Percentiles rank a stretch among this genome's conserved stretches.
phyloP scores from a whole-genome alignment of 2,329 filamentous ascomycete species.

The Metarhizium humberi region DNA sequence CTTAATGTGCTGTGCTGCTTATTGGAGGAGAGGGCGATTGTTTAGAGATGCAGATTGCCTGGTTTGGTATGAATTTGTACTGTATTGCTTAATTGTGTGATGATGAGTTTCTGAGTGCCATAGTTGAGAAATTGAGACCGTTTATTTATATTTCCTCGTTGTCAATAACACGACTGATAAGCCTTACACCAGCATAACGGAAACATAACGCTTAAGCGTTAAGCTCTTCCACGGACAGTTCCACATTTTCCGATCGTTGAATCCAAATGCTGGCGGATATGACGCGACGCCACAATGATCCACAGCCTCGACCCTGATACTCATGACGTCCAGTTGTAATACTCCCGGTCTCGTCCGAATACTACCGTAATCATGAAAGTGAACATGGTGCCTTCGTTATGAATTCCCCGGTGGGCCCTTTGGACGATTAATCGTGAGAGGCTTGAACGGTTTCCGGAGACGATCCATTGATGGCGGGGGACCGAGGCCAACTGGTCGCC shows the following conservation, averaged over 20 bases:
- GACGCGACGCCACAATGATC: not conserved
- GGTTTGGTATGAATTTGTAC: not conserved
- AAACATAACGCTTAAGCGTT: constrained; percentile 16
- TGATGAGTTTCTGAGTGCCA: not conserved
- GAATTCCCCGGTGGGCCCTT: constrained; percentile 11
- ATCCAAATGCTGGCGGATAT: not conserved
- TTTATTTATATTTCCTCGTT: constrained; percentile 1
- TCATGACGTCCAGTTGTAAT: not conserved
- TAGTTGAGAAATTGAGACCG: not conserved
- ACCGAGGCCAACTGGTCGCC: constrained; percentile 35
- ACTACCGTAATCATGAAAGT: not conserved
- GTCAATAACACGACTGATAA: not conserved
- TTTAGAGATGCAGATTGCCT: not conserved
- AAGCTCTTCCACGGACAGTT: constrained; percentile 4
- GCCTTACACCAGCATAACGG: not conserved
- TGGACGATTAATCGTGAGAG: constrained; percentile 41
- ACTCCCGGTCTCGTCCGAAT: not conserved
- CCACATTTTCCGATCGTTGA: not conserved
- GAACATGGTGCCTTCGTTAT: not conserved
- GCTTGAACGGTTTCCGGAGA: constrained; percentile 47
- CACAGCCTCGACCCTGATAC: not conserved
- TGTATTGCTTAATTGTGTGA: not conserved
- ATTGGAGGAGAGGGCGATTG: not conserved
- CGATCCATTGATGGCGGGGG: constrained; percentile 39
- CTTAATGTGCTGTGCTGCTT: not conserved